Evolutionary conservation across 805 yeast genomes (phyloP), one percentile per base, ranked within the genome.

Genomic region (Yarrowia keelungensis): DNA sequence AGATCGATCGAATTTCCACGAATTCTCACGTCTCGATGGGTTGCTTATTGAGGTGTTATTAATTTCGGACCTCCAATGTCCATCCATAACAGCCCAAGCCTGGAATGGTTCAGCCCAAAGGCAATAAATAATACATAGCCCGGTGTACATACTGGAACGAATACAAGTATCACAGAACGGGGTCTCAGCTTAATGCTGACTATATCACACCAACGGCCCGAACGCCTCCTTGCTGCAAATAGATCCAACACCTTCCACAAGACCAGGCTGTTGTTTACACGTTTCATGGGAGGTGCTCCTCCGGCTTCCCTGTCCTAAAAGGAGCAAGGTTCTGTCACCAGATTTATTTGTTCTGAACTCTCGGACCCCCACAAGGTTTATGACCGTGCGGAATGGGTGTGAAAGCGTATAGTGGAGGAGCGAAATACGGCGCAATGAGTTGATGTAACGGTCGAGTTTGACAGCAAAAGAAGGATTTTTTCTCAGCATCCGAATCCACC

Each of bases 301-400:
- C 53, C 32, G 16, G 7, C 16, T 22, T 22, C 36, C 12, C 8
- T 19, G 35, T 12, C 19, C 38, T 47, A 49, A 49, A 14, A 15
- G 12, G n/a, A n/a, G 16, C 54, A 49, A 50, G 56, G 56, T 50
- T 50, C 15, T 36, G 41, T 50, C 41, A 50, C 22, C 41, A 36
- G 41, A n/a, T 32, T n/a, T 32, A 14, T 32, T 19, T 50, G 10
- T 19, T 50, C 26, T 16, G 22, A 50, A 35, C 56, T 26, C 16
- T 47, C 10, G 2, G 51, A 5, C 36, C 26, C 4, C 22, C 50
- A 16, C 14, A 19, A 46, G n/a, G 50, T 19, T 42, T 46, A 3
- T 11, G 14, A 46, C 32, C 1, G 50, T 46, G 50, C 32, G 50
- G 32, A 46, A 19, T 11, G 32, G 50, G 35, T 19, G 50, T 46